Base-by-base conservation (phyloP, 345 rosid genomes). In the Euclidium syriacum region DNA sequence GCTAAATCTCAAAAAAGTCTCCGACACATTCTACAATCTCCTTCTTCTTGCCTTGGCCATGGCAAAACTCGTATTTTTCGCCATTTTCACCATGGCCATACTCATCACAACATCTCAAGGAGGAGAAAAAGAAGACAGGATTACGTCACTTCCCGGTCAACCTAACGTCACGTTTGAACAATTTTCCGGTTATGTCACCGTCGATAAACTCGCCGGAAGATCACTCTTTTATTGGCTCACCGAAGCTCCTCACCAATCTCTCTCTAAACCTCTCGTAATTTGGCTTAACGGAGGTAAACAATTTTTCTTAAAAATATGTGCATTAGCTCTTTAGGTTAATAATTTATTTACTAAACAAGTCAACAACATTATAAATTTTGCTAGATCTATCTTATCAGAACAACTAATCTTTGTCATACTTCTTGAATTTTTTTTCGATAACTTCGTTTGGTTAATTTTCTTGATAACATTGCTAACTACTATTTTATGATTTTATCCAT, bases 221-320 rank as follows among this genome's bases (percentile, higher is more conserved):
- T 90, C 97, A 40, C 88, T 94, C 70, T 94, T 90, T 66, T 94
- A 94, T 78, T 94, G 99, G 99, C 88, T 87, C 15, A 81, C 97
- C 11, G 99, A 94, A 72, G 80, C 96, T 56, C 39, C 67, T 44
- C 52, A 57, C n/a, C 16, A 61, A 10, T 92, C 84, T 39, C 53
- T 68, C 8, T 77, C 91, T 9, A 87, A 84, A 69, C 97, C 99
- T 47, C 67, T 90, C 44, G 95, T 94, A 7, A 60, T 94, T 62
- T 94, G 97, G 96, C 99, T 94, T 51, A 94, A 94, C 67, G 99
- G 99, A 81, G 99, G 99, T 86, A 27, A 63, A 14, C 17, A 12
- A 25, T 22, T 8, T 51, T 41, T 10, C 62, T 35, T 22, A n/a
- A n/a, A n/a, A n/a, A n/a, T 65, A 11, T 17, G 12, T 35, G 14